Percentiles rank a stretch among this genome's conserved stretches.
Conservation (phyloP, 345 rosid genomes). For the Moricandia moricandioides region DNA sequence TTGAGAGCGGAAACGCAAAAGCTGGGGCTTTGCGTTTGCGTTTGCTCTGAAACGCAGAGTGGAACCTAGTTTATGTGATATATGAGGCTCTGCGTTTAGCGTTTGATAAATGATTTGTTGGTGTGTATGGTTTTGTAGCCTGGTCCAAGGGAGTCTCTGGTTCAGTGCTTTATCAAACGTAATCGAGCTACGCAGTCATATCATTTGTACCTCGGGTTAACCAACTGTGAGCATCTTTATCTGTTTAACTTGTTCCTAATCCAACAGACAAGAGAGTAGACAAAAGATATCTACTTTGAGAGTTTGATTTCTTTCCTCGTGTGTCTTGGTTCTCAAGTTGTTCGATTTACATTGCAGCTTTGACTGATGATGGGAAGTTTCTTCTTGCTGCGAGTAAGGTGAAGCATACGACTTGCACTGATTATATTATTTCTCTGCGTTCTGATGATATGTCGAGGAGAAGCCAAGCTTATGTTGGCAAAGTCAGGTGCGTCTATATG, state of each 20-base stretch:
- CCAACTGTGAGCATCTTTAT: slow-evolving; percentile 47
- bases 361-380: slow-evolving; percentile 80
- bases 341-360: slow-evolving; percentile 44
- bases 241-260: not conserved
- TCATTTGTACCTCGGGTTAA: slow-evolving; percentile 61
- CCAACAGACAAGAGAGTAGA: not conserved
- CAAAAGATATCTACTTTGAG: not conserved
- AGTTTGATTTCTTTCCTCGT: not conserved
- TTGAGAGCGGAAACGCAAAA: not conserved
- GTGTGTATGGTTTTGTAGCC: slow-evolving; percentile 49
- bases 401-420: slow-evolving; percentile 78
- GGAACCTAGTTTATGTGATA: not conserved
- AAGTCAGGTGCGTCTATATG: slow-evolving; percentile 54
- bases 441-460: slow-evolving; percentile 69
- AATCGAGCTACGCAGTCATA: slow-evolving; percentile 53
- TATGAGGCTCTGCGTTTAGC: not conserved
- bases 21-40: slow-evolving; percentile 6
- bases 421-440: slow-evolving; percentile 71
- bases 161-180: slow-evolving; percentile 67
- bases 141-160: slow-evolving; percentile 63
- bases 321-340: not conserved
- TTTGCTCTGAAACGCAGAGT: not conserved
- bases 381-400: slow-evolving; percentile 79
- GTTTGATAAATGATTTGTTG: not conserved
- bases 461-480: slow-evolving; percentile 71